Conservation (phyloP, 164 flowering plant species). For the Piper betle region DNA sequence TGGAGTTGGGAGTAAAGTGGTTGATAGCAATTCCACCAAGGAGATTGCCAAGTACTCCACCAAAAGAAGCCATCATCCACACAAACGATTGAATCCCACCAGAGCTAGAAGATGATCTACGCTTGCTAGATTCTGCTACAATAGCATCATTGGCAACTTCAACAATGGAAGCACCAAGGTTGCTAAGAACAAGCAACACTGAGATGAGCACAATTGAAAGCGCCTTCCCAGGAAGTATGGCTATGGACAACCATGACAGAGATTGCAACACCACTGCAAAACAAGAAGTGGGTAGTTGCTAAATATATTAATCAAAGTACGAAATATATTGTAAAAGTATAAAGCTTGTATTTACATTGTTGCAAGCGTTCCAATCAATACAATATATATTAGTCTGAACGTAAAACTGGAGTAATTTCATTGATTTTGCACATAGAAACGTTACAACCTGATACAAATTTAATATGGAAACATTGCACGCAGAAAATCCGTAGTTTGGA, state of each 20-base stretch:
- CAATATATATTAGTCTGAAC: not conserved
- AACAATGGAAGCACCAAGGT: conserved; percentile 85
- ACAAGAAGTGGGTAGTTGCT: not conserved
- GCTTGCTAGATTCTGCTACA: conserved; percentile 78
- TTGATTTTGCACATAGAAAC: not conserved
- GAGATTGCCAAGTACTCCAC: conserved; percentile 84
- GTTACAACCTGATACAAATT: too few species aligned
- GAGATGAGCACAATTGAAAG: conserved; percentile 42
- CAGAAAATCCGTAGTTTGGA: too few species aligned
- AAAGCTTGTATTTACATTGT: not conserved
- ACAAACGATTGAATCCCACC: conserved; percentile 83
- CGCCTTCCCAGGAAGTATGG: conserved; percentile 35
- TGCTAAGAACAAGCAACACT: conserved; percentile 65
- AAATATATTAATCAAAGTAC: not conserved
- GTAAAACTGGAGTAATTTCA: not conserved
- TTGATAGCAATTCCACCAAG: conserved; percentile 49
- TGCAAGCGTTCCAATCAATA: not conserved
- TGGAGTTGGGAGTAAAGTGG: conserved; percentile 33
- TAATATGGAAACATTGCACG: too few species aligned
- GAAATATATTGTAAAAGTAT: not conserved
- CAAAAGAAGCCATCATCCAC: conserved; percentile 63
- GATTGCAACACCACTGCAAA: conserved; percentile 82
- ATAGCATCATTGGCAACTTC: conserved; percentile 98
- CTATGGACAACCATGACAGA: conserved; percentile 75
- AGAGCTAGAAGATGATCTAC: conserved; percentile 17